Percentiles rank a stretch among this genome's conserved stretches.
Conservation (phyloP, 164 flowering plant genomes). For the Sedum album region DNA sequence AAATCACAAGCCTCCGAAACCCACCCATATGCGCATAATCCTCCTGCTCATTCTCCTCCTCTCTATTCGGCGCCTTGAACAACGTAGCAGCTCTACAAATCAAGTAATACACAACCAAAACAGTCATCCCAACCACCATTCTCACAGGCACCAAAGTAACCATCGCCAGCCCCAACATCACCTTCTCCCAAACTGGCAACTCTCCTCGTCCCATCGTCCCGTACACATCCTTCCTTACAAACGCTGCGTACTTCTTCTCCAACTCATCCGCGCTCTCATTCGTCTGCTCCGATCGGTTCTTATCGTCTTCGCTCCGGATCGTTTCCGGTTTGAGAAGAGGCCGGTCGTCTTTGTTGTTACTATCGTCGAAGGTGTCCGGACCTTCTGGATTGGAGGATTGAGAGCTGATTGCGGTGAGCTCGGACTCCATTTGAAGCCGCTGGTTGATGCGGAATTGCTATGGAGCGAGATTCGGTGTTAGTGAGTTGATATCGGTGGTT, state of each 20-base stretch:
- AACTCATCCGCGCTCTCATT: constrained; percentile 31
- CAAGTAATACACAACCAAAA: constrained; percentile 46
- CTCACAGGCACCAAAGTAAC: constrained; percentile 69
- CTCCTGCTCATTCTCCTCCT: constrained; percentile 51
- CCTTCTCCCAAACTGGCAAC: constrained; percentile 56
- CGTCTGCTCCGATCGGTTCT: not conserved
- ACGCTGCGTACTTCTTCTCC: constrained; percentile 78
- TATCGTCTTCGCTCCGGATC: constrained; percentile 10
- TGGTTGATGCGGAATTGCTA: not conserved
- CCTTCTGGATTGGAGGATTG: constrained; percentile 8
- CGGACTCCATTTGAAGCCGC: constrained; percentile 34
- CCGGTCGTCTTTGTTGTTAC: constrained; percentile 33
- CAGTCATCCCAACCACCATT: constrained; percentile 25
- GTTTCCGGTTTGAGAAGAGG: constrained; percentile 44
- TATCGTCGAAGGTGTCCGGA: constrained; percentile 5
- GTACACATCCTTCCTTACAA: constrained; percentile 67
- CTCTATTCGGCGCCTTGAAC: constrained; percentile 39
- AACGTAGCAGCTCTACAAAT: constrained; percentile 58
- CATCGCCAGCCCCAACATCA: constrained; percentile 45
- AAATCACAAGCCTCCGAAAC: constrained; percentile 49
- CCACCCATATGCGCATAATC: constrained; percentile 84
- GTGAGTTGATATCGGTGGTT: not conserved
- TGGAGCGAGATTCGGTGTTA: not conserved
- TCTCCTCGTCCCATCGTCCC: constrained; percentile 91
- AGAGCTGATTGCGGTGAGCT: constrained; percentile 30